Evolutionary conservation across 2,329 filamentous ascomycete genomes (phyloP).

Genomic region (Colletotrichum sidae): DNA sequence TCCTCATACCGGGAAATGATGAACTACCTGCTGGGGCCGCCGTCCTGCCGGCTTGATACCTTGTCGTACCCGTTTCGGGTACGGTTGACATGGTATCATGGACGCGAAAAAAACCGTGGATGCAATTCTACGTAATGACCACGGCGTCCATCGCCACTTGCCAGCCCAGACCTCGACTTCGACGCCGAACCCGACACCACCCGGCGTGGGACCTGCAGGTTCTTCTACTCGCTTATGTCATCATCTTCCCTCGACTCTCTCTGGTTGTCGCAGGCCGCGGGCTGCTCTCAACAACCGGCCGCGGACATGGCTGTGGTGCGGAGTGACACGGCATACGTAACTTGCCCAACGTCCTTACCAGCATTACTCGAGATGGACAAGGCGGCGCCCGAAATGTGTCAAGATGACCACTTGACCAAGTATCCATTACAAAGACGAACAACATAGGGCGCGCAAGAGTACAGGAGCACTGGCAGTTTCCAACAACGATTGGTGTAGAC

Average conservation of each 20-base stretch:
- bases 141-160: conserved; percentile 33
- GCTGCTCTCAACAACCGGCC: conserved; percentile 16
- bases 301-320: conserved; percentile 16
- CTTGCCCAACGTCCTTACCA: neutral
- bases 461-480: conserved; percentile 1
- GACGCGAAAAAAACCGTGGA: neutral
- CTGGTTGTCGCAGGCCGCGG: conserved; percentile 20
- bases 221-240: conserved; percentile 21
- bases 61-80: too few relatives aligned
- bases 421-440: conserved; percentile 15
- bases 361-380: neutral
- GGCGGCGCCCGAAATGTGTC: conserved; percentile 2
- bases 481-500: conserved; percentile 16
- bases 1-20: conserved; percentile 32
- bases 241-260: neutral
- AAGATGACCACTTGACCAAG: neutral
- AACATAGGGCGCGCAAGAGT: neutral
- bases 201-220: conserved; percentile 12
- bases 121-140: conserved; percentile 34
- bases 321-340: conserved; percentile 10
- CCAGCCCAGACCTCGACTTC: neutral
- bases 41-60: too few relatives aligned
- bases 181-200: conserved; percentile 14
- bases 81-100: too few relatives aligned
- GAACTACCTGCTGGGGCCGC: neutral